Evolutionary conservation across 768 basidiomycete species (phyloP).

Genomic region (Crassisporium funariophilum): DNA sequence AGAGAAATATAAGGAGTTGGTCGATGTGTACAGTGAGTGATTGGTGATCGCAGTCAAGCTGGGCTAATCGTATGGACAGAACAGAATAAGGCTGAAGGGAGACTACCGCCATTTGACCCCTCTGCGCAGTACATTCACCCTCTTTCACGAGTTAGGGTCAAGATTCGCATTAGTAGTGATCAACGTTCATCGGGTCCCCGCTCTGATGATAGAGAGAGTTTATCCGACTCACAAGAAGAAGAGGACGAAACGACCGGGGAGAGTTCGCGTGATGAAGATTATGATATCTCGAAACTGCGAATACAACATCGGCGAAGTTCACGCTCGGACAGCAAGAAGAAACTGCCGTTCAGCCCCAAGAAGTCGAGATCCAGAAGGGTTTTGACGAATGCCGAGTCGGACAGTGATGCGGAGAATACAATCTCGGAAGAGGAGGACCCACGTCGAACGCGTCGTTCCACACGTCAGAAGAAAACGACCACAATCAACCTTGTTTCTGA

Average conservation of each 20-base stretch:
- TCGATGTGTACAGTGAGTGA: conserved; percentile 58
- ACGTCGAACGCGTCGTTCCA: conserved; percentile 40
- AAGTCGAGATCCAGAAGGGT: conserved; percentile 51
- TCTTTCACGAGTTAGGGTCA: conserved; percentile 51
- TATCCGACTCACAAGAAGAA: conserved; percentile 19
- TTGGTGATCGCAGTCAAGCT: conserved; percentile 1
- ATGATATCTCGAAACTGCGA: conserved; percentile 7
- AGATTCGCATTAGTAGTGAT: conserved; percentile 31
- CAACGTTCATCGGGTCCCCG: conserved; percentile 4
- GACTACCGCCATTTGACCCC: conserved; percentile 60
- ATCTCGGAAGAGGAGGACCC: conserved; percentile 28
- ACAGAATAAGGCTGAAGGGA: conserved; percentile 43
- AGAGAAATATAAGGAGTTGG: conserved; percentile 41
- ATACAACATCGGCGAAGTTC: conserved; percentile 12
- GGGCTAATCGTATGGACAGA: conserved; percentile 39
- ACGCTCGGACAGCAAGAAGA: conserved; percentile 16
- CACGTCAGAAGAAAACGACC: conserved; percentile 42
- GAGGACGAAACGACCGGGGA: conserved; percentile 22
- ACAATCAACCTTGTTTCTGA: conserved; percentile 38
- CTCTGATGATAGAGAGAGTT: conserved; percentile 19
- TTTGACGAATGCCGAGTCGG: conserved; percentile 38
- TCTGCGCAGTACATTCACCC: conserved; percentile 58
- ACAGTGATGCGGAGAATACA: conserved; percentile 28
- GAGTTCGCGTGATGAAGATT: conserved; percentile 19
- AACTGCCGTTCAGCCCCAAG: conserved; percentile 68